phyloP scores from a whole-genome alignment of 1,139 yeast species.

The Yueomyces sp. region DNA sequence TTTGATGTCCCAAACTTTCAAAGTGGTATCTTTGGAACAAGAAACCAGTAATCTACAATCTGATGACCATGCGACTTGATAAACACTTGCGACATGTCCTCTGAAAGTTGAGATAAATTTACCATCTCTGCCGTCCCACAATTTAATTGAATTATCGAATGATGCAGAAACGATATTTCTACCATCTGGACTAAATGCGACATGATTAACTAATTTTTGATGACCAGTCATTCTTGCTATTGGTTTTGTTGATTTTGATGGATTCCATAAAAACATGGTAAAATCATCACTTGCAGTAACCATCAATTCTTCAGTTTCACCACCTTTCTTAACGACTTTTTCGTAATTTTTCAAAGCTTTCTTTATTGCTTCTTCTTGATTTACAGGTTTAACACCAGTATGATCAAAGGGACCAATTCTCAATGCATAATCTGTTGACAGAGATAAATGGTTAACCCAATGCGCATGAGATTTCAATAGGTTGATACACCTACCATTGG shows the following conservation, averaged over 20 bases:
- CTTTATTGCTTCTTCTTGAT: slow-evolving; percentile 43
- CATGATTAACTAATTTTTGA: slow-evolving; percentile 92
- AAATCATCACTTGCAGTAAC: slow-evolving; percentile 96
- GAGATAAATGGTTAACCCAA: slow-evolving; percentile 91
- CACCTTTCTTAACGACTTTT: slow-evolving; percentile 63
- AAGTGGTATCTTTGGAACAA: slow-evolving; percentile 91
- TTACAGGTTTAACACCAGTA: slow-evolving; percentile 36
- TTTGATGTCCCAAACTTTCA: slow-evolving; percentile 92
- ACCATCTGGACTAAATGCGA: slow-evolving; percentile 92
- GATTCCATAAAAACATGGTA: slow-evolving; percentile 97
- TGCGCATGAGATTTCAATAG: slow-evolving; percentile 85
- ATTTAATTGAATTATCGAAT: slow-evolving; percentile 84
- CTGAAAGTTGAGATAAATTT: slow-evolving; percentile 80
- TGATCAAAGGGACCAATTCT: slow-evolving; percentile 76
- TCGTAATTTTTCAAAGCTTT: slow-evolving; percentile 60
- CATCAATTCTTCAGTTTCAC: slow-evolving; percentile 60
- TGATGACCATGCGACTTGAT: slow-evolving; percentile 98
- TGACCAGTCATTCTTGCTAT: slow-evolving; percentile 93
- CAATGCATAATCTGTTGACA: slow-evolving; percentile 81
- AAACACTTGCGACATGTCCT: slow-evolving; percentile 97
- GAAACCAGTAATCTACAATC: slow-evolving; percentile 85
- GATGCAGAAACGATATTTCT: slow-evolving; percentile 84
- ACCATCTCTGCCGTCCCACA: slow-evolving; percentile 95
- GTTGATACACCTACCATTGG: slow-evolving; percentile 61
- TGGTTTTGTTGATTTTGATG: slow-evolving; percentile 68